phyloP scores from a whole-genome alignment of 78 protist genomes.

The Anaeramoeba ignava region DNA sequence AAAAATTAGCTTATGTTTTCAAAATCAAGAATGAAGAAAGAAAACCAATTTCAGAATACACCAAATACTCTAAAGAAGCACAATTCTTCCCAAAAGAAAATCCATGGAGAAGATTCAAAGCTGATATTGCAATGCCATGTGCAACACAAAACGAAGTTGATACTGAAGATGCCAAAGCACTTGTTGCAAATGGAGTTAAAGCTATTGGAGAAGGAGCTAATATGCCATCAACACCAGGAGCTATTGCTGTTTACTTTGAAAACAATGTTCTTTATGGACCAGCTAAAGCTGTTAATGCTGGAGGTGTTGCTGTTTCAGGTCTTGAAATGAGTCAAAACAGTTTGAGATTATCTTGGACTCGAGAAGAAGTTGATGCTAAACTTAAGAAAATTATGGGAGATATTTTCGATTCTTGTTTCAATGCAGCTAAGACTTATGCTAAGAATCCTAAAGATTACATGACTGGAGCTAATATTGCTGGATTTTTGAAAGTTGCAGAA shows the following conservation, averaged over 20 bases:
- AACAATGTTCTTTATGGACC: conserved; percentile 32
- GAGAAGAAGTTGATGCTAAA: conserved; percentile 44
- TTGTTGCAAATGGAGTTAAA: conserved; percentile 30
- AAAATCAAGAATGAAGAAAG: conserved; percentile 24
- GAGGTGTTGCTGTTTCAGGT: conserved; percentile 54
- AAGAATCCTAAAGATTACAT: background rate
- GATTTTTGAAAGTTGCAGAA: conserved; percentile 50
- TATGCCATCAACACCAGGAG: conserved; percentile 32
- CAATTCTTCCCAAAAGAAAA: background rate
- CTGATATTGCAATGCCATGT: conserved; percentile 45
- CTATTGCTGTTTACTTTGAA: conserved; percentile 17
- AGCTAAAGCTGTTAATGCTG: conserved; percentile 55
- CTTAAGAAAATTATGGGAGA: conserved; percentile 42
- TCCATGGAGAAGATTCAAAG: conserved; percentile 34
- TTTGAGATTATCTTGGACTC: conserved; percentile 24
- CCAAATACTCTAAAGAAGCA: too few species aligned
- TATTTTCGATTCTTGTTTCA: background rate
- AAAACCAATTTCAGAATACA: conserved; percentile 20
- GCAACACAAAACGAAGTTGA: conserved; percentile 63
- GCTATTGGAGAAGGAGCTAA: too few species aligned
- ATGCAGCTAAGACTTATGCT: background rate
- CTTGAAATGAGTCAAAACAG: conserved; percentile 65
- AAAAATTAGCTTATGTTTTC: conserved; percentile 20
- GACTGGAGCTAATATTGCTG: conserved; percentile 57
- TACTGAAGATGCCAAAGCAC: conserved; percentile 29